Evolutionary conservation across 306 rosid species (phyloP).

Genomic region (Quercus alba): DNA sequence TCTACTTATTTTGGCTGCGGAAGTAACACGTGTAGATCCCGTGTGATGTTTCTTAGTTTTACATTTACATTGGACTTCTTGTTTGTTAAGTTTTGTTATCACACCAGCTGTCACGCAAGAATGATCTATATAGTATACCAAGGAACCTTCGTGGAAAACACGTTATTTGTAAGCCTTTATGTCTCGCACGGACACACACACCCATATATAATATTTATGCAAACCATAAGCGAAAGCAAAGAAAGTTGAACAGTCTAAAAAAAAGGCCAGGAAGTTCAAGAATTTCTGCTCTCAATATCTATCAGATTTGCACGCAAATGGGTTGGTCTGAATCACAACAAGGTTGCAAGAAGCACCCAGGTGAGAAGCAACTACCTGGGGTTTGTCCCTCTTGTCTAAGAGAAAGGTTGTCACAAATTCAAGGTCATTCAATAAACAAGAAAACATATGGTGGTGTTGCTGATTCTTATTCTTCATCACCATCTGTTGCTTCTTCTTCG

Average conservation of each 20-base stretch:
- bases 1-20: too few species aligned
- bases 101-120: neutral
- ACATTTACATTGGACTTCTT: neutral
- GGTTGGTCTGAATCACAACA: slow-evolving; percentile 35
- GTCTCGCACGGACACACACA: neutral
- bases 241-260: neutral
- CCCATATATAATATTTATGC: neutral
- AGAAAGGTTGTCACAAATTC: slow-evolving; percentile 48
- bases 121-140: too few species aligned
- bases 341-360: slow-evolving; percentile 49
- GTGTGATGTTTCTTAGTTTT: too few species aligned
- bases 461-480: neutral
- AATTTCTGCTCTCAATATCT: neutral
- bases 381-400: slow-evolving; percentile 61
- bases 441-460: neutral
- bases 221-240: neutral
- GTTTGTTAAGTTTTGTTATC: too few species aligned
- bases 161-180: neutral
- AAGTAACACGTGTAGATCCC: neutral
- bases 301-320: slow-evolving; percentile 1
- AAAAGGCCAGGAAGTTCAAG: neutral
- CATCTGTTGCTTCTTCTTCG: slow-evolving; percentile 9
- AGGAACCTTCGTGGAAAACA: slow-evolving; percentile 16
- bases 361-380: slow-evolving; percentile 37
- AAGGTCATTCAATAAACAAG: neutral